A percentile compares a stretch with the other conserved stretches of the same genome.
These are phyloP conservation scores for Penicillium corylophilum DNA, from an alignment of 2,329 filamentous ascomycete species.

Conservation along the genomic window DNA sequence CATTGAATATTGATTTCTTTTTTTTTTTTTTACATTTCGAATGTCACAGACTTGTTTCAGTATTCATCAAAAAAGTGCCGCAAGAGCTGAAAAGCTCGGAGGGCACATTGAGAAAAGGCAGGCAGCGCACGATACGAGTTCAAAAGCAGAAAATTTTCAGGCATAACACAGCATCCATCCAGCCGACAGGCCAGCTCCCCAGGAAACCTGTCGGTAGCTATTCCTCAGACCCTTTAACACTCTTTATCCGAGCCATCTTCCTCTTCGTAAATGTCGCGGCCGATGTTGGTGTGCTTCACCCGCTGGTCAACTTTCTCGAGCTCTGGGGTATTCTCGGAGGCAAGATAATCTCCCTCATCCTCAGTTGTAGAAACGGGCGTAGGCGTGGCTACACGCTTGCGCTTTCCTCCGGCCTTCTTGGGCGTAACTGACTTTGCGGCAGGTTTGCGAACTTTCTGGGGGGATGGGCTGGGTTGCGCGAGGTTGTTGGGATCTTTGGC, in stretches of 20 bases:
- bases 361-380: neutral
- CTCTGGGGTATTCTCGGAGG: neutral
- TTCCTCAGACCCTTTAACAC: neutral
- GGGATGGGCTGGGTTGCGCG: neutral
- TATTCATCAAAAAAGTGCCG: neutral
- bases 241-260: neutral
- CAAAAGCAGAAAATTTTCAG: neutral
- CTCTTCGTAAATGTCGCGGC: neutral
- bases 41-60: too few relatives aligned
- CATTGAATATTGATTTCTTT: too few relatives aligned
- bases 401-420: neutral
- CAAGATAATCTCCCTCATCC: neutral
- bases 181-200: neutral
- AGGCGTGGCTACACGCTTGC: neutral
- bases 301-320: neutral
- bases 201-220: neutral
- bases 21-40: too few relatives aligned
- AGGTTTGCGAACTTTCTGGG: neutral
- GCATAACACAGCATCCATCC: neutral
- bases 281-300: neutral
- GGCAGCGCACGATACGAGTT: neutral
- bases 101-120: neutral
- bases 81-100: neutral
- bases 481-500: conserved; percentile 7
- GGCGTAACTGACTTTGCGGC: neutral